phyloP scores from a whole-genome alignment of 2,329 filamentous ascomycete species.

The Alternaria triticina region DNA sequence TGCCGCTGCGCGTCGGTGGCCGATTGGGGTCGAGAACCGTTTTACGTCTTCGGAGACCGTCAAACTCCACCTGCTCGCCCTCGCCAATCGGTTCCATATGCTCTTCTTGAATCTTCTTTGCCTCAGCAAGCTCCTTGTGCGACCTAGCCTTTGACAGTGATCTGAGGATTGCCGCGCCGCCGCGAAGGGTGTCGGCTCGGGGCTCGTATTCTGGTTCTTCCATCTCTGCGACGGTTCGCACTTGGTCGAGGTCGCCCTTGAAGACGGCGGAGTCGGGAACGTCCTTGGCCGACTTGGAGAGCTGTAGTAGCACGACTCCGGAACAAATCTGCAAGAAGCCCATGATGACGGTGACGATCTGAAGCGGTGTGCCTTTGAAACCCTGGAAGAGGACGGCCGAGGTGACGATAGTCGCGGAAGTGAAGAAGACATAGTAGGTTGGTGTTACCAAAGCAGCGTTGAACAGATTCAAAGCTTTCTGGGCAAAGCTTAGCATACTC shows the following conservation, averaged over 20 bases:
- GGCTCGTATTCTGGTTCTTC: slow-evolving; percentile 96
- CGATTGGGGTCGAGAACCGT: slow-evolving; percentile 59
- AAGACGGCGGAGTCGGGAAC: slow-evolving; percentile 94
- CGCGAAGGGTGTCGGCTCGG: slow-evolving; percentile 94
- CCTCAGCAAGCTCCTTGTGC: slow-evolving; percentile 80
- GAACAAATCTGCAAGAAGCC: slow-evolving; percentile 94
- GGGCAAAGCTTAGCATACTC: slow-evolving; percentile 17
- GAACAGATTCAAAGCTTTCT: slow-evolving; percentile 99
- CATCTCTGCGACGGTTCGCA: slow-evolving; percentile 92
- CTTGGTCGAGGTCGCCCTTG: slow-evolving; percentile 89
- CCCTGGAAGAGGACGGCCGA: slow-evolving; percentile 91
- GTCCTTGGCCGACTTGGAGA: slow-evolving; percentile 98
- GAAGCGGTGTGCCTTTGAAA: slow-evolving; percentile 82
- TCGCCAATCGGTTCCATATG: slow-evolving; percentile 80
- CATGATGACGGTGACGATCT: slow-evolving; percentile 88
- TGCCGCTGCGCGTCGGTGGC: slow-evolving; percentile 35
- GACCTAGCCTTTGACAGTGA: slow-evolving; percentile 77
- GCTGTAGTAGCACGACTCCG: slow-evolving; percentile 87
- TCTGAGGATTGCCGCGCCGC: slow-evolving; percentile 84
- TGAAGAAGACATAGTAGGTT: slow-evolving; percentile 99
- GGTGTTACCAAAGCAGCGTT: slow-evolving; percentile 97
- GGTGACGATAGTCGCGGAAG: slow-evolving; percentile 91
- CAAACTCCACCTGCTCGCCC: slow-evolving; percentile 85
- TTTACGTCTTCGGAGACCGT: slow-evolving; percentile 80
- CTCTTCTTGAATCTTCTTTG: slow-evolving; percentile 79